A percentile compares a stretch with the other conserved stretches of the same genome.
These are phyloP conservation scores for Cladosporium oxysporum DNA, from an alignment of 2,329 filamentous ascomycete genomes.

Conservation along the genomic window DNA sequence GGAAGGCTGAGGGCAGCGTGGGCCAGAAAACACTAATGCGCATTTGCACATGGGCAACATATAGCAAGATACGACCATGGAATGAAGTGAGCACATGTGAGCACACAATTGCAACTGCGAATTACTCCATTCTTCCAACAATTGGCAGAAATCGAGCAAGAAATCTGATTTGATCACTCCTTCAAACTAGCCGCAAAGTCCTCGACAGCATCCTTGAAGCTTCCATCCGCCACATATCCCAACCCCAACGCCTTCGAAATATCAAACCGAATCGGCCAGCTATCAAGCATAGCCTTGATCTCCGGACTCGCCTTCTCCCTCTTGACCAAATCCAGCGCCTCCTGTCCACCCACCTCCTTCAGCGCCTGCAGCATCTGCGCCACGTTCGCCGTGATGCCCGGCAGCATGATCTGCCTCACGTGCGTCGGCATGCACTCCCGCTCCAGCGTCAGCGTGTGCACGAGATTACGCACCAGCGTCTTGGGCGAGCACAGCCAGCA, in stretches of 20 bases:
- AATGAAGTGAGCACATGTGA: not conserved
- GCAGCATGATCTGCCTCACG: conserved; percentile 56
- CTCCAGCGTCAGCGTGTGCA: conserved; percentile 53
- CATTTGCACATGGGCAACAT: not conserved
- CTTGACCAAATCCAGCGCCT: conserved; percentile 52
- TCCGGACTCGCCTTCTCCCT: conserved; percentile 54
- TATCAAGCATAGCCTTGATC: conserved; percentile 56
- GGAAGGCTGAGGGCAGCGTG: conserved; percentile 12
- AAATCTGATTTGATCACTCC: conserved; percentile 22
- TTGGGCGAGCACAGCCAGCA: conserved; percentile 60
- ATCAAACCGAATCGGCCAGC: conserved; percentile 60
- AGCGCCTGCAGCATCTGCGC: conserved; percentile 59
- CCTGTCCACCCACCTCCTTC: conserved; percentile 56
- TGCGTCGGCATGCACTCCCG: conserved; percentile 52
- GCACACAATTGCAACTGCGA: not conserved
- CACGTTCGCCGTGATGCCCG: conserved; percentile 57
- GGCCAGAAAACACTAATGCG: not conserved
- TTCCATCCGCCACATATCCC: conserved; percentile 53
- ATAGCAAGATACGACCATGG: not conserved
- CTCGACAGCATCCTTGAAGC: conserved; percentile 49
- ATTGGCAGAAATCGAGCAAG: not conserved
- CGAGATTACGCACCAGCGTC: conserved; percentile 56
- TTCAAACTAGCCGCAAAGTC: conserved; percentile 43
- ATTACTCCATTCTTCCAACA: not conserved
- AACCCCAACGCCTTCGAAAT: conserved; percentile 57